These are phyloP conservation scores for Neofusicoccum kwambonambiense DNA, from an alignment of 2,329 filamentous ascomycete genomes.

Conservation along the genomic window DNA sequence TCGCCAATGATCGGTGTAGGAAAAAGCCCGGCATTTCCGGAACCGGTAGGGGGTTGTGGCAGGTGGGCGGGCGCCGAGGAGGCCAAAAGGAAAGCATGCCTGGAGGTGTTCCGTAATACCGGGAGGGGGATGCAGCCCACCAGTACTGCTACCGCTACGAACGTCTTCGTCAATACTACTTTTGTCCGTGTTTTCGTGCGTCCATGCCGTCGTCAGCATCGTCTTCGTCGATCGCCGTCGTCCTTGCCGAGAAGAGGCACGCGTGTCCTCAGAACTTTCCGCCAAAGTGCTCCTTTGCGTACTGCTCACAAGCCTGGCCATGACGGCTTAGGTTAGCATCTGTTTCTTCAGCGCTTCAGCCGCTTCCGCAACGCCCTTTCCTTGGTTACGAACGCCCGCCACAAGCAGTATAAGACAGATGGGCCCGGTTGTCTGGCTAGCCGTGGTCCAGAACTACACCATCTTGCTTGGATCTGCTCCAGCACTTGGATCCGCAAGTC, in stretches of 20 bases:
- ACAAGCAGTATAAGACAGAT: conserved; percentile 5
- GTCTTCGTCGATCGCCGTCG: not conserved
- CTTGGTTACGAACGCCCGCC: not conserved
- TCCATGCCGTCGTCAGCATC: not conserved
- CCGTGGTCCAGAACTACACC: not conserved
- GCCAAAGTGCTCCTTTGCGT: conserved; percentile 91
- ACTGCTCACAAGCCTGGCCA: conserved; percentile 76
- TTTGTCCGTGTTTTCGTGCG: not conserved
- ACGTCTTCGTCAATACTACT: not conserved
- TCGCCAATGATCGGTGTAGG: not conserved
- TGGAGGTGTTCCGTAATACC: not conserved
- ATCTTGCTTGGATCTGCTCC: not conserved
- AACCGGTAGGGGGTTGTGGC: not conserved
- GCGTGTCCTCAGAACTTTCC: conserved; percentile 30
- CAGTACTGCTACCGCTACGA: not conserved
- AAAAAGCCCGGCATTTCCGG: not conserved
- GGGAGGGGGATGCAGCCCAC: not conserved
- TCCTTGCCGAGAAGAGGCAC: not conserved
- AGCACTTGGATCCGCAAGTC: not conserved
- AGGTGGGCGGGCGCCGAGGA: not conserved
- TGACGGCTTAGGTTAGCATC: conserved; percentile 13
- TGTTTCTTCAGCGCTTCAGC: conserved; percentile 8
- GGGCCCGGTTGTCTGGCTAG: not conserved
- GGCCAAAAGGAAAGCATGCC: not conserved
- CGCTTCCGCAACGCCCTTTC: not conserved